Base-by-base conservation (phyloP, 345 rosid species). In the Kandelia obovata region DNA sequence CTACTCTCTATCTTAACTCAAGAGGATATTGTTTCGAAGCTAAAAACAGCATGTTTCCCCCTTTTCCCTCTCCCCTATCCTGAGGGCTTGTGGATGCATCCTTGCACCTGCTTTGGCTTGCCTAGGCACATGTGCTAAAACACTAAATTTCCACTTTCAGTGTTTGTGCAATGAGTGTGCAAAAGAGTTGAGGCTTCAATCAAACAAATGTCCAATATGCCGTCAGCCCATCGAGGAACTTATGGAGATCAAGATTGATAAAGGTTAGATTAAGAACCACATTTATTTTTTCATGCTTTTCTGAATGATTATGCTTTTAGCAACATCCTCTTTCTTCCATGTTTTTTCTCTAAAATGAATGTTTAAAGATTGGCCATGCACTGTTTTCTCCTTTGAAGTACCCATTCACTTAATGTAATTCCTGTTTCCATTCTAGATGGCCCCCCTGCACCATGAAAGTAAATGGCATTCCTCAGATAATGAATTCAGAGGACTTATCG, bases 131-230 rank as follows among this genome's bases (percentile, higher is more conserved):
- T 5, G 5, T 43, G 49, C 49, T 23, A 20, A 52, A 51, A 52
- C 26, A n/a, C 1, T 52, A 62, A 25, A n/a, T 62, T 74, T 51
- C 11, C 26, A 25, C 67, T 53, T 60, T n/a, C 74, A 79, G 83
- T 83, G 83, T 53, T 43, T 82, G 66, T 82, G 78, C 66, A 64
- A 78, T 53, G 80, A 70, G 26, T 82, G 83, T 75, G 81, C 83
- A 5, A 69, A 74, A 66, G 67, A 57, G 43, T 72, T 82, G 77
- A 63, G 70, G 72, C 58, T 66, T 25, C 72, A 70, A 49, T 69
- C 80, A 25, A 71, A 77, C 49, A 77, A 62, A 37, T 82, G 83
- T 63, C 86, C 83, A 1, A 77, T 79, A 15, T 79, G 86, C 34
- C 79, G 79, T 30, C 81, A 82, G 56, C 73, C 74, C 5, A 77